Evolutionary conservation across 306 rosid genomes (phyloP), one percentile per base, ranked within the genome.

Genomic region (Begonia fuchsioides): DNA sequence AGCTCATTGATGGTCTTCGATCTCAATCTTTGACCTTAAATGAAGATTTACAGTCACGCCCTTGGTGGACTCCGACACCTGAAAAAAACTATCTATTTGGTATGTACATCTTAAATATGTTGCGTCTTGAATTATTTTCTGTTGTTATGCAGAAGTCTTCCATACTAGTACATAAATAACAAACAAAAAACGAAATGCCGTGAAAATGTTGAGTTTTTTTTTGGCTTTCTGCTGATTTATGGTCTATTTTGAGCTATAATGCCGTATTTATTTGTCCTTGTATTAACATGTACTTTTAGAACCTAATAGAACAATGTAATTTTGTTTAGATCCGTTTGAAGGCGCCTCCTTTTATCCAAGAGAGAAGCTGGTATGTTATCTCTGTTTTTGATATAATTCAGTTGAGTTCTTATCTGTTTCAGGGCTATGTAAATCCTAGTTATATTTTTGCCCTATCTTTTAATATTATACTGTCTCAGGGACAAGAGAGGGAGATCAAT

Each of bases 11-110:
- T 52, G 94, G 82, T 71, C 70, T 92, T 68, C 83, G 86, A 54
- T 73, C 93, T 13, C 80, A 86, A 57, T 76, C 94, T 61, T 52
- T 86, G 75, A 77, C 94, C 55, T 92, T 82, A 64, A 86, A 82
- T 68, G 96, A 92, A 73, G 94, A 92, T 63, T 55, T 75, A 79
- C 72, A 77, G 66, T 47, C 85, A 45, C 81, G 99, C 19, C 99
- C 96, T 14, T 92, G 99, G 94, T 92, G 99, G 99, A 65, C 93
- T 8, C 99, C 96, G 55, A 77, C 80, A 15, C 50, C 79, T n/a
- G 99, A 82, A 57, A 73, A 75, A 64, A 92, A 86, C 67, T 82
- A 82, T 71, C 99, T 82, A 59, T 67, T 86, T 71, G 99, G 99
- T 92, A 38, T 58, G 72, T 66, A 51, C 57, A 51, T 38, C 54